A percentile compares a stretch with the other conserved stretches of the same genome.
These are phyloP conservation scores for Acanthamoeba pearcei DNA, from an alignment of 208 protist genomes.

Conservation along the genomic window DNA sequence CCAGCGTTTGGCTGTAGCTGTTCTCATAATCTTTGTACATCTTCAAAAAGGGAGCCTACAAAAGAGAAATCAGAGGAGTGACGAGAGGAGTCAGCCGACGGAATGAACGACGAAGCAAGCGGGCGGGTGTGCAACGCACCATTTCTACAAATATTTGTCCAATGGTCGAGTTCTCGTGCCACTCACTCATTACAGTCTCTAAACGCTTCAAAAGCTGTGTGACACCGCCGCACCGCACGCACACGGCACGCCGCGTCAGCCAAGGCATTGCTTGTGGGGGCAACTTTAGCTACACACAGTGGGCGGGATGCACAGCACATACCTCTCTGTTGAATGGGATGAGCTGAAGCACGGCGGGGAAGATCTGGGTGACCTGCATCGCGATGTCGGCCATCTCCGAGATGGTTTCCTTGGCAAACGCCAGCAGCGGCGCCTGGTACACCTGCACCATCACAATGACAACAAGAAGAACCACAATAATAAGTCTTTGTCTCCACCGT, in stretches of 20 bases:
- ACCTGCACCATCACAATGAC: not conserved
- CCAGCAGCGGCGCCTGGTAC: not conserved
- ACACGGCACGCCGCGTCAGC: too few relatives aligned
- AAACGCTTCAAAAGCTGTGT: slow-evolving; percentile 39
- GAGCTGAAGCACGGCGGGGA: slow-evolving; percentile 22
- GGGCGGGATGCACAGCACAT: too few relatives aligned
- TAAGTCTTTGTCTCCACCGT: too few relatives aligned
- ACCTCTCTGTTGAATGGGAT: slow-evolving; percentile 54
- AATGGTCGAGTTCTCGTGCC: slow-evolving; percentile 52
- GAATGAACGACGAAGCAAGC: not conserved
- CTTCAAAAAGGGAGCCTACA: slow-evolving; percentile 57
- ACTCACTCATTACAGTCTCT: not conserved
- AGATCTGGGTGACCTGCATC: slow-evolving; percentile 37
- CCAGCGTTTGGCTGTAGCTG: slow-evolving; percentile 37
- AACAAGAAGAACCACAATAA: too few relatives aligned
- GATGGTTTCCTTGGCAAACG: not conserved
- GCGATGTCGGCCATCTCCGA: slow-evolving; percentile 21
- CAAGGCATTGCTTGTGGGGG: too few relatives aligned
- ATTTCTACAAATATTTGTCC: slow-evolving; percentile 58
- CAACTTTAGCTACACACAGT: too few relatives aligned
- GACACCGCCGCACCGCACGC: too few relatives aligned
- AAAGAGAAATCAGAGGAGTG: not conserved
- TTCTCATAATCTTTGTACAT: slow-evolving; percentile 72
- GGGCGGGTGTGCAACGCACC: not conserved
- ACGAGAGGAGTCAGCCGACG: too few relatives aligned